Conservation (phyloP, 805 yeast genomes). For the Myxozyma kluyveri region DNA sequence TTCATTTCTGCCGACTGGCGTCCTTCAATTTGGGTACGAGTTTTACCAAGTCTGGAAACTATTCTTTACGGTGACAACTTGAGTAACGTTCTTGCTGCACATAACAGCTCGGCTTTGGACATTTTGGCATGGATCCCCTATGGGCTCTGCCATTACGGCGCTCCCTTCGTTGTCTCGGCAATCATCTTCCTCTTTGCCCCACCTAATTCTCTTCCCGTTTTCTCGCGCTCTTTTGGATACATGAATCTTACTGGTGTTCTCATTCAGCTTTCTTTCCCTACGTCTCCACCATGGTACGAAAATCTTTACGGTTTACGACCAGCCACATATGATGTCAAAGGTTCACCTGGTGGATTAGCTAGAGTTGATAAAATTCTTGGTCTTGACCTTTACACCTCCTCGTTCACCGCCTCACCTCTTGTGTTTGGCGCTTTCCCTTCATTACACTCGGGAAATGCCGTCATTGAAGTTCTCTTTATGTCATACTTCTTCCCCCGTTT, state of each 20-base stretch:
- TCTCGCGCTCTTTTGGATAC: constrained; percentile 91
- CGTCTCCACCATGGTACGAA: constrained; percentile 95
- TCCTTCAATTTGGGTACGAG: constrained; percentile 86
- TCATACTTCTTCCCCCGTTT: constrained; percentile 74
- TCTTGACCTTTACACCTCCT: constrained; percentile 74
- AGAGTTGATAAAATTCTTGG: constrained; percentile 81
- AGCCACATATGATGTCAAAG: constrained; percentile 86
- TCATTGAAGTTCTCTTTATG: constrained; percentile 87
- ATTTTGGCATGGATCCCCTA: constrained; percentile 94
- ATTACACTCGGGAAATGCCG: constrained; percentile 89
- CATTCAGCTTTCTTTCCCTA: constrained; percentile 79
- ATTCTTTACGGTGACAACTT: constrained; percentile 89
- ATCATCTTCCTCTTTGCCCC: constrained; percentile 84
- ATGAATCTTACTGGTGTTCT: constrained; percentile 86
- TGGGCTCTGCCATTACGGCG: constrained; percentile 84
- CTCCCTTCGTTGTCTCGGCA: constrained; percentile 82
- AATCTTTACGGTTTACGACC: constrained; percentile 79
- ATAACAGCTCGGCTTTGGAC: constrained; percentile 64
- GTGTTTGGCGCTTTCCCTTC: constrained; percentile 89
- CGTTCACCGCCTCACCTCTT: constrained; percentile 81
- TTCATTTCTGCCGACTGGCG: constrained; percentile 71
- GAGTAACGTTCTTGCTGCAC: constrained; percentile 71
- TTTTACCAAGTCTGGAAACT: constrained; percentile 88
- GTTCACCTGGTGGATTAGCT: constrained; percentile 93
- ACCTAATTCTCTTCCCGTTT: constrained; percentile 77